Evolutionary conservation across 2,329 filamentous ascomycete species (phyloP).

Genomic region (Calonectria honghensis): DNA sequence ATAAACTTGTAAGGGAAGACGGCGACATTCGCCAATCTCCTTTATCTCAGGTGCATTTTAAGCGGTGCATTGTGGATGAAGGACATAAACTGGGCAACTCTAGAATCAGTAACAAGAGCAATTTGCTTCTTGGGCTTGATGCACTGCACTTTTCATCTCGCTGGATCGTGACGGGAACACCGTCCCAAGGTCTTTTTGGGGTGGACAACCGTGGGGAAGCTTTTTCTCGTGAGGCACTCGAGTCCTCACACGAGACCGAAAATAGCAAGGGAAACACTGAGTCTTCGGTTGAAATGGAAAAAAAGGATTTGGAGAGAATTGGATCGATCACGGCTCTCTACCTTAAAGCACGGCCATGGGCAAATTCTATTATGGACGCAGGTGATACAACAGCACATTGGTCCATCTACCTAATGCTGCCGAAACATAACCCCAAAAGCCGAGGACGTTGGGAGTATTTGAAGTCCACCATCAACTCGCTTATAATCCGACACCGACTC

Average conservation of each 20-base stretch:
- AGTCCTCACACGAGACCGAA: slow-evolving; percentile 50
- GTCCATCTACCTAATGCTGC: slow-evolving; percentile 82
- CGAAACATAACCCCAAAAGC: slow-evolving; percentile 69
- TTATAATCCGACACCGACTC: slow-evolving; percentile 87
- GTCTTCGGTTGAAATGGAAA: slow-evolving; percentile 70
- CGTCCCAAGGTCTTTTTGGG: slow-evolving; percentile 88
- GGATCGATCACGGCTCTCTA: slow-evolving; percentile 81
- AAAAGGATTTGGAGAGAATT: slow-evolving; percentile 79
- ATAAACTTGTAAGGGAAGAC: slow-evolving; percentile 69
- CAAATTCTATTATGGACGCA: slow-evolving; percentile 72
- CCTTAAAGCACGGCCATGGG: slow-evolving; percentile 86
- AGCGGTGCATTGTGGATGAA: slow-evolving; percentile 93
- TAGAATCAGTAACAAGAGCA: slow-evolving; percentile 72
- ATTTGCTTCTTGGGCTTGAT: slow-evolving; percentile 71
- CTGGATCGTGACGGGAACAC: slow-evolving; percentile 95
- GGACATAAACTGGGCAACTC: slow-evolving; percentile 88
- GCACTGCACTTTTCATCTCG: slow-evolving; percentile 79
- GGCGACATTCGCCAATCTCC: slow-evolving; percentile 69
- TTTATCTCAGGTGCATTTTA: slow-evolving; percentile 84
- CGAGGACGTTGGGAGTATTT: slow-evolving; percentile 79
- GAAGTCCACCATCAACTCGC: slow-evolving; percentile 80
- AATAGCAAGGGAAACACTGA: slow-evolving; percentile 49
- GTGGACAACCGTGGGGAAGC: slow-evolving; percentile 61
- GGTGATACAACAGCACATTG: slow-evolving; percentile 80
- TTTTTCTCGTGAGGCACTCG: background rate